Percentiles rank a stretch among this genome's conserved stretches.
Conservation (phyloP, 225 moss, liverwort and hornwort genomes). For the Sphagnum contortum region DNA sequence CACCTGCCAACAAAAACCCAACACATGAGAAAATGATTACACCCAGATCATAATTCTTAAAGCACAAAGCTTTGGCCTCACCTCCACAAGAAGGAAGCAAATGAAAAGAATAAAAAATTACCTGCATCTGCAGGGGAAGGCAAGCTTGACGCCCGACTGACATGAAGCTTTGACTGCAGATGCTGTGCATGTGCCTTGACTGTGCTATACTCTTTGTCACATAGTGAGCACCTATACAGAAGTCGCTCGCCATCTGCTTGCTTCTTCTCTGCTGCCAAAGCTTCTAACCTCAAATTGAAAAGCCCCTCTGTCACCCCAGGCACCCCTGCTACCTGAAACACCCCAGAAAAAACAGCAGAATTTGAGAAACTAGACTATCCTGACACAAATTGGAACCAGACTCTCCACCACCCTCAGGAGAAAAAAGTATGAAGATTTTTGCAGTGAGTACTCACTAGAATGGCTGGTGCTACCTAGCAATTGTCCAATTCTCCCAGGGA, state of each 20-base stretch:
- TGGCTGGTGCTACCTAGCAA: too few relatives aligned
- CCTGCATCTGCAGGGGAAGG: constrained; percentile 53
- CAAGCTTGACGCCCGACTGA: constrained; percentile 48
- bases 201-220: constrained; percentile 83
- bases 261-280: constrained; percentile 71
- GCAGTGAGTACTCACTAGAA: too few relatives aligned
- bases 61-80: too few relatives aligned
- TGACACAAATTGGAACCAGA: not conserved
- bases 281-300: constrained; percentile 73
- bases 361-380: not conserved
- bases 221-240: constrained; percentile 76
- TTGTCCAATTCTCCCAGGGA: too few relatives aligned
- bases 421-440: too few relatives aligned
- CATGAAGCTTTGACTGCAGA: constrained; percentile 71
- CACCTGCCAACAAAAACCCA: constrained; percentile 11
- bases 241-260: constrained; percentile 63
- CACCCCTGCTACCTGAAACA: constrained; percentile 60
- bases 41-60: too few relatives aligned
- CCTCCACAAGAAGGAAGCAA: too few relatives aligned
- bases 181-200: constrained; percentile 79
- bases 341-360: not conserved
- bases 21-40: too few relatives aligned
- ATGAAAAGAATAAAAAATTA: not conserved
- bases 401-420: too few relatives aligned
- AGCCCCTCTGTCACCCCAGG: constrained; percentile 90